Conservation (phyloP, 169 alveolate genomes). For the Plasmodium chabaudi region DNA sequence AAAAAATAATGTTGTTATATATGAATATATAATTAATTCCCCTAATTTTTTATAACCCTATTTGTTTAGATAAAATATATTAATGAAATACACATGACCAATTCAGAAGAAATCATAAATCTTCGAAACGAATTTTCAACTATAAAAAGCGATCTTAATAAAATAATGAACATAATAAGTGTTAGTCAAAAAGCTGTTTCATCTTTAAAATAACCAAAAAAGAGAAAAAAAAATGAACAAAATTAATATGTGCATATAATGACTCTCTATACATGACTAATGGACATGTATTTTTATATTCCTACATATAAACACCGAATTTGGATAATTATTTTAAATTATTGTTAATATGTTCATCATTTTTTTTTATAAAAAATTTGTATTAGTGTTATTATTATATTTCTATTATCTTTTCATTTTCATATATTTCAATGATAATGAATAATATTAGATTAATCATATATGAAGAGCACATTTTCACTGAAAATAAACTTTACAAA, state of each 20-base stretch:
- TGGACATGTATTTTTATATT: no score
- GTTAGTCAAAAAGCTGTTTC: conserved; percentile 49
- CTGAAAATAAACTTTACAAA: neutral
- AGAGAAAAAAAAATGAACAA: neutral
- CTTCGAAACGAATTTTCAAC: conserved; percentile 19
- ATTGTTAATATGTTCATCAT: no score
- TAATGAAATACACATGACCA: conserved; percentile 33
- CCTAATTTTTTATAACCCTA: neutral
- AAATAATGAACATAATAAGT: conserved; percentile 45
- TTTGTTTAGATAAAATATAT: conserved; percentile 26
- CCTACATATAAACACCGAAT: no score
- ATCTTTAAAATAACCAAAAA: conserved; percentile 24
- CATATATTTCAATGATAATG: no score
- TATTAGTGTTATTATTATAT: no score
- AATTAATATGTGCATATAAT: neutral
- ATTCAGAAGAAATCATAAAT: conserved; percentile 37
- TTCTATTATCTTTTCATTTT: no score
- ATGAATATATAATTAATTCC: neutral
- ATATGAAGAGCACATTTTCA: no score
- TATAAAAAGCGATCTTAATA: conserved; percentile 43
- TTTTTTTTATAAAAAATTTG: no score
- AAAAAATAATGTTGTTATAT: neutral
- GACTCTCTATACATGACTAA: no score
- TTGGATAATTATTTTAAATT: no score
- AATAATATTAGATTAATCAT: no score